Conservation (phyloP, 345 rosid genomes). For the Boechera divaricarpa region DNA sequence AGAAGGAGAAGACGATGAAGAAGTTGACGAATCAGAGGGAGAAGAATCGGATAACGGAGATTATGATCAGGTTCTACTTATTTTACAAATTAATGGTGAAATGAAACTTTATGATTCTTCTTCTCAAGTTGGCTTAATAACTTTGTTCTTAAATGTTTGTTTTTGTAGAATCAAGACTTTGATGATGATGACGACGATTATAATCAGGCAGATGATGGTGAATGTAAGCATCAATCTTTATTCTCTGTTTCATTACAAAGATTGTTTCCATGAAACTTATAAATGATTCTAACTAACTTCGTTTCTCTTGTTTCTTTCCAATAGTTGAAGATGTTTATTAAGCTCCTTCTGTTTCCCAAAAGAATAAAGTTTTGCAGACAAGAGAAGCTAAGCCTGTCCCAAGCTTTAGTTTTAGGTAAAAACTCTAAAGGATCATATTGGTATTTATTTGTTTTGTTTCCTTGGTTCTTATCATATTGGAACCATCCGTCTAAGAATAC, state of each 20-base stretch:
- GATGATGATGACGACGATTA: constrained; percentile 46
- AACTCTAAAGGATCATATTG: not conserved
- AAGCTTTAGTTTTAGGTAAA: not conserved
- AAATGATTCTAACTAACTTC: not conserved
- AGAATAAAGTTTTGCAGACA: constrained; percentile 18
- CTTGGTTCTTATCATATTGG: not conserved
- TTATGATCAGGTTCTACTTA: constrained; percentile 34
- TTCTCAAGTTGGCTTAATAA: not conserved
- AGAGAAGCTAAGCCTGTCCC: constrained; percentile 14
- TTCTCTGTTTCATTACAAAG: not conserved
- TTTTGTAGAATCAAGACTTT: constrained; percentile 34
- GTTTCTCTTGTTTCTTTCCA: constrained; percentile 15
- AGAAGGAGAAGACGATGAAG: constrained; percentile 32
- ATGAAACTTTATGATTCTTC: constrained; percentile 7
- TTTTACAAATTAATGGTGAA: not conserved
- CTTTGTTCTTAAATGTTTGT: not conserved
- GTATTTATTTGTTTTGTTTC: not conserved
- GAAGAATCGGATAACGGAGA: constrained; percentile 37
- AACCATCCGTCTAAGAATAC: not conserved
- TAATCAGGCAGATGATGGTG: constrained; percentile 24
- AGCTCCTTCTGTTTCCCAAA: not conserved
- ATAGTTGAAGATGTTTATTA: constrained; percentile 18
- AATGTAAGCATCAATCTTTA: constrained; percentile 32
- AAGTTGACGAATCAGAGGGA: constrained; percentile 31
- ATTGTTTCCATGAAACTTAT: not conserved